These are phyloP conservation scores for Tagetes patula DNA, from an alignment of 129 eudicot genomes.

Conservation along the genomic window DNA sequence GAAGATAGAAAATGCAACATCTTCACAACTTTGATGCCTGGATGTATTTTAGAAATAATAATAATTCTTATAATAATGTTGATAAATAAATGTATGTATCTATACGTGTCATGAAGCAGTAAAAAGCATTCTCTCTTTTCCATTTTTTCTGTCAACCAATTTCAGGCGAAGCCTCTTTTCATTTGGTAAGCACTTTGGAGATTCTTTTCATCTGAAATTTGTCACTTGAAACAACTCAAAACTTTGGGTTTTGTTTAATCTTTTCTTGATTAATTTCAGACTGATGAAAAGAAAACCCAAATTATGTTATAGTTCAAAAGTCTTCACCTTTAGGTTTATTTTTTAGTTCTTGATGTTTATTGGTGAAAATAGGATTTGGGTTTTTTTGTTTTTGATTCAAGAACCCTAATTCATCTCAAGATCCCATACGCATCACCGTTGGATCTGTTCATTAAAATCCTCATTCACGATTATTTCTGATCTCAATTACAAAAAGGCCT, in stretches of 20 bases:
- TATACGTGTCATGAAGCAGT: too few relatives aligned
- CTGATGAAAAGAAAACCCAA: not conserved
- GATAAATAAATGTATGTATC: too few relatives aligned
- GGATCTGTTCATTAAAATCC: constrained; percentile 42
- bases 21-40: too few relatives aligned
- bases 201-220: not conserved
- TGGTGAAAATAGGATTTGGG: constrained; percentile 14
- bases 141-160: too few relatives aligned
- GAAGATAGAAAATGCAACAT: too few relatives aligned
- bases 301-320: constrained; percentile 39
- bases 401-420: constrained; percentile 31
- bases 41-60: too few relatives aligned
- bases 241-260: not conserved
- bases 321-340: constrained; percentile 28
- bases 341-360: constrained; percentile 27
- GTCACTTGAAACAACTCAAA: not conserved
- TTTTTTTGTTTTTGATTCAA: constrained; percentile 14
- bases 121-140: too few relatives aligned
- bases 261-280: not conserved
- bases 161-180: not conserved
- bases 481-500: not conserved
- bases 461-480: not conserved
- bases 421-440: constrained; percentile 29
- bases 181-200: constrained; percentile 35
- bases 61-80: too few relatives aligned